These are phyloP conservation scores for Suillus cothurnatus DNA, from an alignment of 768 basidiomycete genomes.

Conservation along the genomic window DNA sequence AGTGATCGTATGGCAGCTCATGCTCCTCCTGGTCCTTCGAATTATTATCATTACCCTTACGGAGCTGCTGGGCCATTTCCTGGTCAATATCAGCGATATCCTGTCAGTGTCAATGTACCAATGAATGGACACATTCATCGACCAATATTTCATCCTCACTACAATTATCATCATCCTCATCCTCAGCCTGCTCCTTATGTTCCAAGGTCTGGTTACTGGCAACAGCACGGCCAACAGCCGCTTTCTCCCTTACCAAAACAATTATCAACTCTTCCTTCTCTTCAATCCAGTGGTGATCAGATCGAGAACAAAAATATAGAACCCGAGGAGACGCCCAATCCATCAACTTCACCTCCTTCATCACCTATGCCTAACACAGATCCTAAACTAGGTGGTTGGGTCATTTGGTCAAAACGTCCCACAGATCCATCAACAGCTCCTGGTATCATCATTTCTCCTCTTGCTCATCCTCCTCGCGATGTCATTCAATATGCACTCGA, in stretches of 20 bases:
- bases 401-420: slow-evolving; percentile 76
- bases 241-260: slow-evolving; percentile 68
- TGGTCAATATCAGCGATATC: slow-evolving; percentile 37
- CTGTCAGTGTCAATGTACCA: slow-evolving; percentile 29
- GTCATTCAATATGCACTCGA: slow-evolving; percentile 59
- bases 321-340: slow-evolving; percentile 23
- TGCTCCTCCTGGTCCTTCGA: slow-evolving; percentile 25
- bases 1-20: background rate
- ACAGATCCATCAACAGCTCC: slow-evolving; percentile 64
- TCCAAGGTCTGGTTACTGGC: slow-evolving; percentile 22
- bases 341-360: slow-evolving; percentile 8
- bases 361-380: background rate
- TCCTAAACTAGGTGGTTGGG: slow-evolving; percentile 43
- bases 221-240: slow-evolving; percentile 38
- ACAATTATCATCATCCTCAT: slow-evolving; percentile 37
- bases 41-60: slow-evolving; percentile 21
- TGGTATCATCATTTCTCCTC: slow-evolving; percentile 69
- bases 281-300: slow-evolving; percentile 13
- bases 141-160: slow-evolving; percentile 39
- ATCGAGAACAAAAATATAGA: slow-evolving; percentile 5
- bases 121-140: slow-evolving; percentile 40
- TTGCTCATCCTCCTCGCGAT: slow-evolving; percentile 60
- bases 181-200: slow-evolving; percentile 26
- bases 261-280: slow-evolving; percentile 49
- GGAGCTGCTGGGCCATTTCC: slow-evolving; percentile 19